Evolutionary conservation across 805 yeast genomes (phyloP), one percentile per base, ranked within the genome.

Genomic region (Candida sonorensis): DNA sequence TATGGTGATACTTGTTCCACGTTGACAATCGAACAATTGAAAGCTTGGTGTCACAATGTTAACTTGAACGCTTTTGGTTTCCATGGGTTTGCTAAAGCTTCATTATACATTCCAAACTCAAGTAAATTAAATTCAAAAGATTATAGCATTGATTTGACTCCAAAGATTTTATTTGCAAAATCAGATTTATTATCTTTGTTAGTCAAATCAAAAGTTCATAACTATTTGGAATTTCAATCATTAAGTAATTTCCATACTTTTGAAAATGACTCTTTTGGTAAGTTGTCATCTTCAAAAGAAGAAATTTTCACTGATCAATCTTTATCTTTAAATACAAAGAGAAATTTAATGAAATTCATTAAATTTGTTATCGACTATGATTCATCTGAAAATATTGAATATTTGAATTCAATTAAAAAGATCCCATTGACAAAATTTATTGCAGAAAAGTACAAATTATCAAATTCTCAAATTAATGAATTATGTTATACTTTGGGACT

Each of bases 1-100:
- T 92, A 92, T 50, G 98, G 98, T 14, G 97, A 88, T 54, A 70
- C 81, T 22, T 70, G 80, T 30, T 87, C 97, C 5, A 83, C 95
- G 3, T 61, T 92, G 31, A 82, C 94, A 14, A 73, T 87, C 29
- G 95, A 86, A 44, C 95, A 92, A 57, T 58, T 87, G 40, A 79
- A 78, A 51, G 67, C 72, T 27, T 90, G 97, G 97, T 85, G 83
- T 30, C 66, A 68, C 41, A 69, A 72, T 30, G 87, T 85, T 10
- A 84, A 85, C 41, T 51, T 55, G 13, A 56, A 55, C 13, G 40
- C 42, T 3, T 46, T 48, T 3, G 64, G 64, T 0, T 55, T 55
- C 40, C 53, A 49, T 19, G 59, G 59, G 2, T 59, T 51, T 33
- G 23, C 50, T 13, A 81, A 84, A 46, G 95, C 96, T 3, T 73